Evolutionary conservation across 2,329 filamentous ascomycete genomes (phyloP).

Genomic region (Colletotrichum sp.): DNA sequence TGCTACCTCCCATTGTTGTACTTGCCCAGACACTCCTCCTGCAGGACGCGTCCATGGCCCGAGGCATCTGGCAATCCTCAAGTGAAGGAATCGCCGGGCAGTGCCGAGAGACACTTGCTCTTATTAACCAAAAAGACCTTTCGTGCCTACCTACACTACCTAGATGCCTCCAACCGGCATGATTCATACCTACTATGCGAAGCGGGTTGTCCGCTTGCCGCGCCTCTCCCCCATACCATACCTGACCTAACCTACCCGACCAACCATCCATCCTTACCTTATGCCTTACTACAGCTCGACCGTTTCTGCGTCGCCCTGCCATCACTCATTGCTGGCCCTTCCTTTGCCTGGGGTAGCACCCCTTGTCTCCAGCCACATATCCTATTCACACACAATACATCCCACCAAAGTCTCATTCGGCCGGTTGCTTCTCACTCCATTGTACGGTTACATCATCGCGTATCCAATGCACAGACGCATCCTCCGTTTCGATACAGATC

Average conservation of each 20-base stretch:
- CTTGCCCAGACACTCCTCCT: not conserved
- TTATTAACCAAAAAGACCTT: conserved; percentile 4
- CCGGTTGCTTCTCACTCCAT: not conserved
- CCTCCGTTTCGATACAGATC: not conserved
- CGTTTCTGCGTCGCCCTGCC: not conserved
- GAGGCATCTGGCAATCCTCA: conserved; percentile 8
- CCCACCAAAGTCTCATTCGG: not conserved
- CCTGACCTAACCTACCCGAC: not conserved
- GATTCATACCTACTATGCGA: not conserved
- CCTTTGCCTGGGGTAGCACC: not conserved
- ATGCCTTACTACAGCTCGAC: not conserved
- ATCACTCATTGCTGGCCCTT: not conserved
- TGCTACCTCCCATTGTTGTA: not conserved
- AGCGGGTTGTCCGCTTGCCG: not conserved
- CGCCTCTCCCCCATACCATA: not conserved
- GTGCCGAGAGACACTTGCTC: conserved; percentile 1
- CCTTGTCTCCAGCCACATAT: conserved; percentile 14
- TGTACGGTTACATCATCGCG: conserved; percentile 12
- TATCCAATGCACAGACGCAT: conserved; percentile 6
- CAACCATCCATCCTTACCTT: not conserved
- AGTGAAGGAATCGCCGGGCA: conserved; percentile 10
- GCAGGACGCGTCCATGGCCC: not conserved
- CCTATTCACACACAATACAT: not conserved
- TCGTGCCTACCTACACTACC: not conserved
- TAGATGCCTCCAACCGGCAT: not conserved